Conservation (phyloP, 495 filamentous ascomycete genomes). For the Aspergillus campestris region DNA sequence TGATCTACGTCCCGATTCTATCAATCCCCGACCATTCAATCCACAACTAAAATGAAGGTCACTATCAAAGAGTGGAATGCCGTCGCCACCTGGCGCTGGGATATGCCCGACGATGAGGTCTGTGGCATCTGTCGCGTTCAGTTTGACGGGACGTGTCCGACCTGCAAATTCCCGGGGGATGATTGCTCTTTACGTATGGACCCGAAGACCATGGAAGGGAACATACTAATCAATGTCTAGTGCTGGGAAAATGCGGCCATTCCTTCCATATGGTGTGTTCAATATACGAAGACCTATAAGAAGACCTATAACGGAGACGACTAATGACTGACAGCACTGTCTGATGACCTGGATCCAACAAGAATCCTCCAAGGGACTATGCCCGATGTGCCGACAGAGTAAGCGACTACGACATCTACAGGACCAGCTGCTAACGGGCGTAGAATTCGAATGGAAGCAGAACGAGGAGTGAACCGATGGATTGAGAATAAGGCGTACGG, state of each 20-base stretch:
- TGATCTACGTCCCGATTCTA: background rate
- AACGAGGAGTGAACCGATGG: conserved; percentile 31
- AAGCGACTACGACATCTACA: conserved; percentile 23
- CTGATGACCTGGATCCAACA: conserved; percentile 93
- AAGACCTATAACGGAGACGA: too few relatives aligned
- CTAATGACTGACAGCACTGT: conserved; percentile 60
- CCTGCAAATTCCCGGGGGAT: conserved; percentile 96
- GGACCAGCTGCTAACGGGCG: conserved; percentile 12
- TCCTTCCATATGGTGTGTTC: conserved; percentile 84
- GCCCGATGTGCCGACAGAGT: conserved; percentile 98
- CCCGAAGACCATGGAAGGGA: background rate
- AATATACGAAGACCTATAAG: too few relatives aligned
- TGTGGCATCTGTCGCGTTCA: conserved; percentile 98
- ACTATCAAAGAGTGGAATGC: conserved; percentile 87
- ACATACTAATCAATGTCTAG: conserved; percentile 33
- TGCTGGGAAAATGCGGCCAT: conserved; percentile 91
- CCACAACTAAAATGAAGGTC: conserved; percentile 74
- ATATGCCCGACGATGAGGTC: conserved; percentile 94
- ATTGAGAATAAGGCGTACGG: background rate
- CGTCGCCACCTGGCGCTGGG: conserved; percentile 94
- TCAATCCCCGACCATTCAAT: background rate
- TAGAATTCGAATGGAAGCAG: conserved; percentile 65
- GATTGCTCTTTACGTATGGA: conserved; percentile 75
- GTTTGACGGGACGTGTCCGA: conserved; percentile 95
- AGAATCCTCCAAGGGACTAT: conserved; percentile 85